Evolutionary conservation across 495 filamentous ascomycete species (phyloP).

Genomic region (Pseudotulostoma volvatum): DNA sequence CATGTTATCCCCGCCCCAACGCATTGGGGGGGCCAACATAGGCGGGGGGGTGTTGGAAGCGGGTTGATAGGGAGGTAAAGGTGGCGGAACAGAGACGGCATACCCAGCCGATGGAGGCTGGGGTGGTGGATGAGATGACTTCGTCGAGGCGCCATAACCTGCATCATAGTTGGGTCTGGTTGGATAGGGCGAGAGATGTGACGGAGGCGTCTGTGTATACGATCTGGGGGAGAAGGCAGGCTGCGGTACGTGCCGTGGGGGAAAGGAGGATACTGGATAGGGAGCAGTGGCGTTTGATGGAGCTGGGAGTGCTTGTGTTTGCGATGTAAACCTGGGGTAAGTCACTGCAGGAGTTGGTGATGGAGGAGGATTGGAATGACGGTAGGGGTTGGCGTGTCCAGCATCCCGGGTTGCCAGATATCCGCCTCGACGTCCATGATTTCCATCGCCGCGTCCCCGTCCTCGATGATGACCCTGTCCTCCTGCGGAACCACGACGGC

Average conservation of each 20-base stretch:
- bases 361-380: constrained; percentile 5
- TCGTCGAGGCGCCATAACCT: constrained; percentile 5
- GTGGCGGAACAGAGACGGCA: constrained; percentile 5
- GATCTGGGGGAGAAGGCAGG: constrained; percentile 10
- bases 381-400: constrained; percentile 9
- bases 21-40: constrained; percentile 41
- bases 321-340: constrained; percentile 18
- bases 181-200: constrained; percentile 15
- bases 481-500: constrained; percentile 17
- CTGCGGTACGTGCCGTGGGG: constrained; percentile 10
- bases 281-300: constrained; percentile 13
- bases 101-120: constrained; percentile 4
- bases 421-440: constrained; percentile 35
- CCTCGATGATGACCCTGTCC: constrained; percentile 27
- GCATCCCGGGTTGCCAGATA: constrained; percentile 23
- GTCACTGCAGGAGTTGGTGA: constrained; percentile 18
- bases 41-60: constrained; percentile 23
- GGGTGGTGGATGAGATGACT: constrained; percentile 4
- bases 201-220: constrained; percentile 14
- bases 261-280: constrained; percentile 14
- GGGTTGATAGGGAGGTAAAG: constrained; percentile 14
- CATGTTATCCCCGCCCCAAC: constrained; percentile 37
- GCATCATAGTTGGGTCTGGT: constrained; percentile 17
- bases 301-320: constrained; percentile 14
- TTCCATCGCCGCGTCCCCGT: constrained; percentile 28